These are phyloP conservation scores for Pedinophyceae sp. DNA, from an alignment of 139 green algal genomes.

Conservation along the genomic window DNA sequence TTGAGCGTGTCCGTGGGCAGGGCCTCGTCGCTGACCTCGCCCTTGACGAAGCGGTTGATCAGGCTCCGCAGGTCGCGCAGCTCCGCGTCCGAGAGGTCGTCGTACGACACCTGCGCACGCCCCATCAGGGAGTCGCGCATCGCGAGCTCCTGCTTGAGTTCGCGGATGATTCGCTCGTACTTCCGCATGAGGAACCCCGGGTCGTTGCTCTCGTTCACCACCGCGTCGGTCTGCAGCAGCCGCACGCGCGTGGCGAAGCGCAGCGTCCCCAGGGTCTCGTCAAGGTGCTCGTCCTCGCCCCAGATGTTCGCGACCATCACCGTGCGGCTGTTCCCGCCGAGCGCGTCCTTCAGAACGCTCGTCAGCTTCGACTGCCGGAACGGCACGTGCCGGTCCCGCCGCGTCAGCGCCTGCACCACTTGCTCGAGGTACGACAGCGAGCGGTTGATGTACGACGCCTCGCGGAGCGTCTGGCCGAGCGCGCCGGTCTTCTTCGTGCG, in stretches of 20 bases:
- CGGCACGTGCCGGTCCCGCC: conserved; percentile 36
- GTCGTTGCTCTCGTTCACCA: conserved; percentile 51
- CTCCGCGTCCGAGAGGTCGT: conserved; percentile 41
- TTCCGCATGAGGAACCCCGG: conserved; percentile 30
- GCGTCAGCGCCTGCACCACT: conserved; percentile 46
- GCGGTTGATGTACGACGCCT: conserved; percentile 56
- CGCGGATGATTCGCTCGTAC: conserved; percentile 56
- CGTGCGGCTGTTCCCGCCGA: conserved; percentile 63
- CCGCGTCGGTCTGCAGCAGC: conserved; percentile 32
- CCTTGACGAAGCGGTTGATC: conserved; percentile 6
- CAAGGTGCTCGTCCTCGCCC: conserved; percentile 37
- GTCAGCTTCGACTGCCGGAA: conserved; percentile 67
- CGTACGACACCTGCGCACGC: conserved; percentile 21
- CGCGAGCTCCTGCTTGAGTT: conserved; percentile 67
- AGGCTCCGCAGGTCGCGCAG: conserved; percentile 29
- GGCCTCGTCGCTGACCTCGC: conserved; percentile 30
- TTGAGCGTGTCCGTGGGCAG: conserved; percentile 43
- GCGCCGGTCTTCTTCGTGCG: conserved; percentile 57
- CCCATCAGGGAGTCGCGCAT: conserved; percentile 59
- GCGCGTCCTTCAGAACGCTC: conserved; percentile 43
- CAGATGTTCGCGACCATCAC: conserved; percentile 66
- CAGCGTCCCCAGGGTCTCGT: conserved; percentile 58
- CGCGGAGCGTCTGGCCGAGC: conserved; percentile 23
- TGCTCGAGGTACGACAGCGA: conserved; percentile 5
- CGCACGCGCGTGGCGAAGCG: conserved; percentile 39